Evolutionary conservation across 73 alveolate genomes (phyloP).

Genomic region (Paramecium pentaurelia): DNA sequence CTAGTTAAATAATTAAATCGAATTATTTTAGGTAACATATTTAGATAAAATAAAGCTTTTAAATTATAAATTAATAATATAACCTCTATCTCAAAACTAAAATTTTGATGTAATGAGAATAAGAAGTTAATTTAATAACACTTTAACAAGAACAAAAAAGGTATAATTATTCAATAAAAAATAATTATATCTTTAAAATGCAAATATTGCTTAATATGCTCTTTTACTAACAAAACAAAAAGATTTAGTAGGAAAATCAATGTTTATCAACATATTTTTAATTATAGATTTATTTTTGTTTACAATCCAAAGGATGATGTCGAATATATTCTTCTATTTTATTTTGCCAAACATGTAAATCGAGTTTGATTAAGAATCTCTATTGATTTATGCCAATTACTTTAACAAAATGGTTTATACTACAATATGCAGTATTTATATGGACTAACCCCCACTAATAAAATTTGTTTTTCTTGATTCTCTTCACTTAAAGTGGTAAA

Average conservation of each 20-base stretch:
- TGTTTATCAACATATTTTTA: neutral
- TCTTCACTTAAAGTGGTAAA: neutral
- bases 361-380: neutral
- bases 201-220: neutral
- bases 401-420: neutral
- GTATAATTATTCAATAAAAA: neutral
- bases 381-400: neutral
- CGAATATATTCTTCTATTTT: neutral
- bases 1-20: neutral
- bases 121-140: neutral
- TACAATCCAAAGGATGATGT: neutral
- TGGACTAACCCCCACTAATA: neutral
- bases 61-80: neutral
- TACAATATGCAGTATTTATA: neutral
- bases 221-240: neutral
- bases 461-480: neutral
- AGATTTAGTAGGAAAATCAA: neutral
- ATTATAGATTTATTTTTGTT: neutral
- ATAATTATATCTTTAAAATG: neutral
- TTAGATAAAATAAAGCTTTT: neutral
- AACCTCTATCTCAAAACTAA: neutral
- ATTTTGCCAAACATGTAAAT: neutral
- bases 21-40: neutral
- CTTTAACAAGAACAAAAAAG: neutral
- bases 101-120: neutral